Conservation (phyloP, 768 basidiomycete species). For the Cyathus striatus region DNA sequence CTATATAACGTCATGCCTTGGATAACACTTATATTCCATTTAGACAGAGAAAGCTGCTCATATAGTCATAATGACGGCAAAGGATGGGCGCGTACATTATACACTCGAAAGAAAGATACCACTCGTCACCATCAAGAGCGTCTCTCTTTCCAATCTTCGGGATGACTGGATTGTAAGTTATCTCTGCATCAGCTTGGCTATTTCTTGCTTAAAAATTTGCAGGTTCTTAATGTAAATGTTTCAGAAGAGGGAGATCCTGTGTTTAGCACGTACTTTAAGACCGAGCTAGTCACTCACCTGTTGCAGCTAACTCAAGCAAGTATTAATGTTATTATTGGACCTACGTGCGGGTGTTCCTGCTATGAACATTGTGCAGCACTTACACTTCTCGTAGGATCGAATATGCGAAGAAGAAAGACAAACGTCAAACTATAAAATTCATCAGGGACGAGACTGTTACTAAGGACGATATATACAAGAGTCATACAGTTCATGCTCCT, state of each 20-base stretch:
- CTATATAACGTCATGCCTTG: background rate
- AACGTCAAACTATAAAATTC: slow-evolving; percentile 81
- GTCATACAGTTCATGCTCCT: slow-evolving; percentile 81
- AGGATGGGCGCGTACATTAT: slow-evolving; percentile 55
- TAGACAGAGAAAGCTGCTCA: slow-evolving; percentile 86
- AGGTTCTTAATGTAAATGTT: slow-evolving; percentile 74
- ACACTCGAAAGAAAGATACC: slow-evolving; percentile 84
- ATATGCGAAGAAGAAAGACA: slow-evolving; percentile 97
- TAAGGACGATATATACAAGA: slow-evolving; percentile 87
- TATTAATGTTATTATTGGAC: slow-evolving; percentile 66
- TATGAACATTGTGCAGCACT: background rate
- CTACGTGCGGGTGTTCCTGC: slow-evolving; percentile 55
- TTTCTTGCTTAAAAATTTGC: slow-evolving; percentile 3
- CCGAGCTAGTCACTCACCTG: slow-evolving; percentile 82
- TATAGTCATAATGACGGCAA: slow-evolving; percentile 57
- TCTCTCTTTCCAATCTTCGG: slow-evolving; percentile 82
- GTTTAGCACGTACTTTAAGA: slow-evolving; percentile 91
- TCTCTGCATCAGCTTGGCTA: background rate
- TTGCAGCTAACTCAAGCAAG: slow-evolving; percentile 76
- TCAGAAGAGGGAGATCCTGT: slow-evolving; percentile 95
- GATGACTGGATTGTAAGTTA: slow-evolving; percentile 90
- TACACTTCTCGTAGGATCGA: slow-evolving; percentile 50
- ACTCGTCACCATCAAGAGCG: slow-evolving; percentile 79
- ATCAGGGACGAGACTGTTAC: slow-evolving; percentile 82
- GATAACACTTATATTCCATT: slow-evolving; percentile 1